A percentile compares a stretch with the other conserved stretches of the same genome.
phyloP scores from a whole-genome alignment of 176 grass and related monocot species.

The Aegilops umbellulata region DNA sequence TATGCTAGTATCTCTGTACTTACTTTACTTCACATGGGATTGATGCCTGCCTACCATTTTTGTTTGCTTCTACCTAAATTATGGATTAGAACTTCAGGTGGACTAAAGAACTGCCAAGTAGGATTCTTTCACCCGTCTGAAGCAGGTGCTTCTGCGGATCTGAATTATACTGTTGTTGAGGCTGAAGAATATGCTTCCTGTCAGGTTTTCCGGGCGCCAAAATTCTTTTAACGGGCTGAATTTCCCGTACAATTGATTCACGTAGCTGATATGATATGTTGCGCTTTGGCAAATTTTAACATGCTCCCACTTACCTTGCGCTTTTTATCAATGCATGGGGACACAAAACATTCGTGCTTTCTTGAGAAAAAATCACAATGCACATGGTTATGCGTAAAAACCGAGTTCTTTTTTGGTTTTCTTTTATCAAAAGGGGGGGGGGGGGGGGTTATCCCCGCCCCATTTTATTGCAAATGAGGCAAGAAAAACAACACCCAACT shows the following conservation, averaged over 20 bases:
- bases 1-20: background rate
- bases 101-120: background rate
- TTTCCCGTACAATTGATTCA: background rate
- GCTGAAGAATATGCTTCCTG: background rate
- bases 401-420: background rate
- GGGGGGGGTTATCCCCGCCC: too few relatives aligned
- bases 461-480: too few relatives aligned
- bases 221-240: too few relatives aligned
- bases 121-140: background rate
- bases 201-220: background rate
- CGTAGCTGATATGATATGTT: background rate
- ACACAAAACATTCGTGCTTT: too few relatives aligned
- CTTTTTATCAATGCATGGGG: background rate
- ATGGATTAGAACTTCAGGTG: background rate
- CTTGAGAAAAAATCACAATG: background rate
- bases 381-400: background rate
- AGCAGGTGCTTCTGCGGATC: background rate
- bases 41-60: background rate
- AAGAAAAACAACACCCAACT: too few relatives aligned
- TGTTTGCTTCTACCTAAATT: background rate
- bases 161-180: background rate
- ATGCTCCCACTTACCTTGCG: background rate
- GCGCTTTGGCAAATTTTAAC: too few relatives aligned
- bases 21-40: background rate
- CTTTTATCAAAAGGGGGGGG: background rate